phyloP scores from a whole-genome alignment of 2,329 filamentous ascomycete genomes.

The Aureobasidium zeae region DNA sequence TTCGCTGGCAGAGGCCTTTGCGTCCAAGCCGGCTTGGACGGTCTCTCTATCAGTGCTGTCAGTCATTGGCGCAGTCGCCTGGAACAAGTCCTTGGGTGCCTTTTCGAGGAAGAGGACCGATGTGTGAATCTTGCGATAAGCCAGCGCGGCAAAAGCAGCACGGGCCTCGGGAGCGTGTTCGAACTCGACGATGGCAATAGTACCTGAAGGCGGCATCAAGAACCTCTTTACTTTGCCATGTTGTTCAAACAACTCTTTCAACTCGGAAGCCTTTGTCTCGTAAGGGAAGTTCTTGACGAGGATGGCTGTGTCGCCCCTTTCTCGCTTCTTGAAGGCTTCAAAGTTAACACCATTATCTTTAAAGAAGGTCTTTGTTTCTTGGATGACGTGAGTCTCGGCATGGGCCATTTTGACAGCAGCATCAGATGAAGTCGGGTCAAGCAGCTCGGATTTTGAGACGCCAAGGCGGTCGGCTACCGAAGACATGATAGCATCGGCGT shows the following conservation, averaged over 20 bases:
- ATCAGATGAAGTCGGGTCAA: conserved; percentile 92
- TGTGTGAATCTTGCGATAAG: conserved; percentile 84
- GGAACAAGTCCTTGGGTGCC: conserved; percentile 75
- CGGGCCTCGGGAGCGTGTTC: conserved; percentile 68
- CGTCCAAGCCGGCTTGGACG: conserved; percentile 25
- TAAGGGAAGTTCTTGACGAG: conserved; percentile 92
- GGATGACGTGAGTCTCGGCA: conserved; percentile 90
- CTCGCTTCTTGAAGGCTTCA: conserved; percentile 76
- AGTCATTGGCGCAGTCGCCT: conserved; percentile 22
- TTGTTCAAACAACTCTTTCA: conserved; percentile 73
- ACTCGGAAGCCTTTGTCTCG: conserved; percentile 67
- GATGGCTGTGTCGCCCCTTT: conserved; percentile 78
- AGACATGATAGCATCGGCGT: conserved; percentile 81
- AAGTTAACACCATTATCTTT: conserved; percentile 79
- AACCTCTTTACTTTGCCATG: conserved; percentile 73
- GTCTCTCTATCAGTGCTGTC: conserved; percentile 23
- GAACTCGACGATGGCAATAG: conserved; percentile 90
- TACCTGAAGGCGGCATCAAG: conserved; percentile 85
- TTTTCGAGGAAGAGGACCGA: conserved; percentile 90
- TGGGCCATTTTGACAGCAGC: conserved; percentile 94
- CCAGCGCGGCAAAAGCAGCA: conserved; percentile 71
- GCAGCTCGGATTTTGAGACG: conserved; percentile 78
- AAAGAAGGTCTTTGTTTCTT: conserved; percentile 93
- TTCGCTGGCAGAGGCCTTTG: conserved; percentile 60
- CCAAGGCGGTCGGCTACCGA: conserved; percentile 80